A percentile compares a stretch with the other conserved stretches of the same genome.
Conservation (phyloP, 805 yeast genomes). For the Komagataella kurtzmanii region DNA sequence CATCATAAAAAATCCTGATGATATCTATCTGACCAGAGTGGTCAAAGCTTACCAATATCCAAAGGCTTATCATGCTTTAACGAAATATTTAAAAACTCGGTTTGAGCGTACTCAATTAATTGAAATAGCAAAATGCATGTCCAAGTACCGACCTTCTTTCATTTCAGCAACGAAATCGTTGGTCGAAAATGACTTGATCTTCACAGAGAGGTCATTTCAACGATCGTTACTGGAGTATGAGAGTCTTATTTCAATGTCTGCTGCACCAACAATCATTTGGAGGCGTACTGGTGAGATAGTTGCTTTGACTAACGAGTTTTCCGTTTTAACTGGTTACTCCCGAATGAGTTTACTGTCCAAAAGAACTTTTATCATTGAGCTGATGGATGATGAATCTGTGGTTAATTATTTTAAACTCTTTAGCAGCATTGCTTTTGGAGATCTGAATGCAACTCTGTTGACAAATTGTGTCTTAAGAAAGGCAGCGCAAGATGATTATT, state of each 20-base stretch:
- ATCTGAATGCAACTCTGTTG: constrained; percentile 35
- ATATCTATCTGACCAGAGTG: constrained; percentile 27
- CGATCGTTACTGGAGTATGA: constrained; percentile 45
- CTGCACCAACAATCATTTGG: constrained; percentile 79
- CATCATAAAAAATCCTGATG: constrained; percentile 36
- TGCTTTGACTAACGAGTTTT: constrained; percentile 63
- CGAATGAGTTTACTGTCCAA: constrained; percentile 42
- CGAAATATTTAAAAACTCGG: constrained; percentile 37
- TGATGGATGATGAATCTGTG: constrained; percentile 72
- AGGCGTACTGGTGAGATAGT: constrained; percentile 78
- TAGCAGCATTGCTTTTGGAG: constrained; percentile 61
- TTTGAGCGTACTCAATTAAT: constrained; percentile 25
- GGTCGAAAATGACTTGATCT: constrained; percentile 56
- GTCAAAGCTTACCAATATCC: constrained; percentile 47
- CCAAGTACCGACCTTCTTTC: constrained; percentile 61
- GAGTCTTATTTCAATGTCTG: constrained; percentile 39
- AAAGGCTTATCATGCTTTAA: constrained; percentile 45
- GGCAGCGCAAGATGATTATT: constrained; percentile 23
- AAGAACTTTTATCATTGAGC: constrained; percentile 59
- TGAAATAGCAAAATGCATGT: constrained; percentile 42
- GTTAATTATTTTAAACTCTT: constrained; percentile 60
- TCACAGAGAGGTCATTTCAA: constrained; percentile 46
- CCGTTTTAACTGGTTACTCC: constrained; percentile 53
- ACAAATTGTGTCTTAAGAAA: constrained; percentile 34
- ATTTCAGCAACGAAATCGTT: constrained; percentile 64